These are phyloP conservation scores for Nitzschia inconspicua DNA, from an alignment of 108 stramenopile genomes.

Conservation along the genomic window DNA sequence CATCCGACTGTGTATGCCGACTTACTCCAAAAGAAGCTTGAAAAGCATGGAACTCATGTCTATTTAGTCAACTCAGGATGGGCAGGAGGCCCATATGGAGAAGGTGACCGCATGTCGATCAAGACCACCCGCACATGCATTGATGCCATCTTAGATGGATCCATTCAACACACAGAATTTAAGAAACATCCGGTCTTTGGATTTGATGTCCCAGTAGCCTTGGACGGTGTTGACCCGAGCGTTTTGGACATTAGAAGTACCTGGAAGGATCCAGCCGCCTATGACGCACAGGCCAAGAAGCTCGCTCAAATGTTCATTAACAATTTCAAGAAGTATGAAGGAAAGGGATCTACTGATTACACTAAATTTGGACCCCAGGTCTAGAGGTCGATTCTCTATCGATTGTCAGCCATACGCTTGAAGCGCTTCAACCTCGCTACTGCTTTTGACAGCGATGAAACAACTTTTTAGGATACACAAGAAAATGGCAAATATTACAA, in stretches of 20 bases:
- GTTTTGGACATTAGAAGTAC: conserved; percentile 87
- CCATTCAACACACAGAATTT: conserved; percentile 78
- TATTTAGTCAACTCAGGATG: conserved; percentile 98
- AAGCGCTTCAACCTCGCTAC: too few relatives aligned
- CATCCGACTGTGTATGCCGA: conserved; percentile 95
- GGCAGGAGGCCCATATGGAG: conserved; percentile 94
- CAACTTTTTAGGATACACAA: too few relatives aligned
- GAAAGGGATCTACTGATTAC: conserved; percentile 79
- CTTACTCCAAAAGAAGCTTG: conserved; percentile 88
- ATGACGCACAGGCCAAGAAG: conserved; percentile 84
- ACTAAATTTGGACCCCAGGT: conserved; percentile 81
- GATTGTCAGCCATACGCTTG: too few relatives aligned
- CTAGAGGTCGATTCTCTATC: conserved; percentile 19
- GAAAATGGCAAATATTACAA: too few relatives aligned
- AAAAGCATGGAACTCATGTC: conserved; percentile 82
- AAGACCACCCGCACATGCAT: conserved; percentile 94
- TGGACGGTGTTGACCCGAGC: conserved; percentile 75
- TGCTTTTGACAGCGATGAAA: too few relatives aligned
- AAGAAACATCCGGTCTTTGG: conserved; percentile 85
- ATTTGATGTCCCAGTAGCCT: conserved; percentile 82
- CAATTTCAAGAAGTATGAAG: conserved; percentile 93
- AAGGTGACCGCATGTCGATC: conserved; percentile 95
- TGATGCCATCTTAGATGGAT: conserved; percentile 93
- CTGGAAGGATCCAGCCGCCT: conserved; percentile 85
- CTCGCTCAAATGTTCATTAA: conserved; percentile 90